A percentile compares a stretch with the other conserved stretches of the same genome.
These are phyloP conservation scores for Phytophthora rubi DNA, from an alignment of 352 stramenopile species.

Conservation along the genomic window DNA sequence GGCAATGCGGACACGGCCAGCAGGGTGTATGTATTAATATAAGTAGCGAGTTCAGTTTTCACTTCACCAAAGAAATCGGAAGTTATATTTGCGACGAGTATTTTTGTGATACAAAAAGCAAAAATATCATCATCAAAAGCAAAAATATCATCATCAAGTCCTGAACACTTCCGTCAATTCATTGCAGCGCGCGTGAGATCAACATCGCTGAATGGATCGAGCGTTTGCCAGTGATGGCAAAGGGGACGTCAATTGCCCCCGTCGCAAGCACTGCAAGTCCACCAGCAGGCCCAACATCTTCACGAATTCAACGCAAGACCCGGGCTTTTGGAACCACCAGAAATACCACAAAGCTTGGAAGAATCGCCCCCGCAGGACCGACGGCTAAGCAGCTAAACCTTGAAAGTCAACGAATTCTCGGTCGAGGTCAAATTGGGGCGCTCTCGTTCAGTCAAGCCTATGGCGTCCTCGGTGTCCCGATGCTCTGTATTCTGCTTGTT, in stretches of 20 bases:
- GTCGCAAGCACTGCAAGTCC: neutral
- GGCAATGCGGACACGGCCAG: too few relatives aligned
- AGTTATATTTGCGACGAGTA: neutral
- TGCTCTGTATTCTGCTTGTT: conserved; percentile 16
- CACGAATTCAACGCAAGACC: neutral
- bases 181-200: neutral
- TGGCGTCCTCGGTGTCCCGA: conserved; percentile 18
- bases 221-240: neutral
- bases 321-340: neutral
- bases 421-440: neutral
- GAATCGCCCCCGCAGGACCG: neutral
- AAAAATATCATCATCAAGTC: neutral
- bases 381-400: conserved; percentile 1
- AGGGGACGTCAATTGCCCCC: conserved; percentile 2
- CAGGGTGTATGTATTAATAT: too few relatives aligned
- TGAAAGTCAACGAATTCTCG: neutral
- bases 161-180: neutral
- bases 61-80: neutral
- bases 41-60: too few relatives aligned
- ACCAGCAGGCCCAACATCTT: neutral
- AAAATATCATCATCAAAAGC: neutral
- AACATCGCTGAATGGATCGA: neutral
- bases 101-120: neutral
- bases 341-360: neutral
- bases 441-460: conserved; percentile 17